phyloP scores from a whole-genome alignment of 352 stramenopile species.

The Pythium rhizo-oryzae region DNA sequence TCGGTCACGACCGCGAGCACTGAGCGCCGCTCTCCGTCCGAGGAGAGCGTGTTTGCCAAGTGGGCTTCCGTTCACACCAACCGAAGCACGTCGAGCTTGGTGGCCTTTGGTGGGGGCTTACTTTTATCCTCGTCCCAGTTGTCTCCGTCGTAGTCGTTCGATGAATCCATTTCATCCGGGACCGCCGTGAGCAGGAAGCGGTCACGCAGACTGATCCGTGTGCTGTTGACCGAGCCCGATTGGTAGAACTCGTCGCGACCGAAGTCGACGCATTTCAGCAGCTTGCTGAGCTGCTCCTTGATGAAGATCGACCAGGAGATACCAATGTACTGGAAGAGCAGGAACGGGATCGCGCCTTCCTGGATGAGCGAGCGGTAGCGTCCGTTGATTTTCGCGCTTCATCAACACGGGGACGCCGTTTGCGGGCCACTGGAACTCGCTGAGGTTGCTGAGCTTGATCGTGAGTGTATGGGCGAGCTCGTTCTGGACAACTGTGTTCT shows the following conservation, averaged over 20 bases:
- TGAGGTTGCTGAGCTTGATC: slow-evolving; percentile 21
- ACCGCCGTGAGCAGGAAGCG: slow-evolving; percentile 12
- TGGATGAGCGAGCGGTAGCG: slow-evolving; percentile 24
- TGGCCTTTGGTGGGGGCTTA: background rate
- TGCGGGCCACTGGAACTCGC: slow-evolving; percentile 24
- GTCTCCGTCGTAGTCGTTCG: background rate
- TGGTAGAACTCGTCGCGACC: background rate
- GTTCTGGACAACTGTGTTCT: slow-evolving; percentile 3
- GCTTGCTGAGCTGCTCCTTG: background rate
- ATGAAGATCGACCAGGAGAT: slow-evolving; percentile 19
- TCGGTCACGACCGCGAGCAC: slow-evolving; percentile 22
- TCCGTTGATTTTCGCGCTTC: slow-evolving; percentile 25
- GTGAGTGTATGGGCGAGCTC: slow-evolving; percentile 26
- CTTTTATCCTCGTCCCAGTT: background rate
- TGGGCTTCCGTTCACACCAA: slow-evolving; percentile 23
- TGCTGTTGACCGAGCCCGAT: background rate
- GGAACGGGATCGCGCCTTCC: slow-evolving; percentile 26
- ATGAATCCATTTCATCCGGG: slow-evolving; percentile 1
- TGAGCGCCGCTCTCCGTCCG: background rate
- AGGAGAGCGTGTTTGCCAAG: background rate
- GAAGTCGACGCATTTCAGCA: slow-evolving; percentile 16
- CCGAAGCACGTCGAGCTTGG: slow-evolving; percentile 22
- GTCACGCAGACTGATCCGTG: slow-evolving; percentile 8
- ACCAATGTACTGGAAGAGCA: slow-evolving; percentile 30
- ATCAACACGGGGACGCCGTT: slow-evolving; percentile 19